Percentiles rank a stretch among this genome's conserved stretches.
phyloP scores from a whole-genome alignment of 2,329 filamentous ascomycete genomes.

The Aspergillus ruber region DNA sequence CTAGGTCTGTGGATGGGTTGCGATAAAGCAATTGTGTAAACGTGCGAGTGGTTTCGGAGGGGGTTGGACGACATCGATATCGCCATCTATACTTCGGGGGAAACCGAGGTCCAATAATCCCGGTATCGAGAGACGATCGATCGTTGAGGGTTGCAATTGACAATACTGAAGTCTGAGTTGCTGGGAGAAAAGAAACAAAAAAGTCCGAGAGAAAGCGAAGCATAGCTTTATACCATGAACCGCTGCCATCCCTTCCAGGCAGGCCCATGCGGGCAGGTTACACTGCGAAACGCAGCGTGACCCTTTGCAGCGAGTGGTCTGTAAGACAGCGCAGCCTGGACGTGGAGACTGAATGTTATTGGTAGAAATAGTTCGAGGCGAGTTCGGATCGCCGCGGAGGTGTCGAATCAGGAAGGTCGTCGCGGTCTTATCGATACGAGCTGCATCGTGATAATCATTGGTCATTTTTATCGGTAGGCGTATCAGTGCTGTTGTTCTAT shows the following conservation, averaged over 20 bases:
- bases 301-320: neutral
- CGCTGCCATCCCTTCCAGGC: neutral
- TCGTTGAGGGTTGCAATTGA: neutral
- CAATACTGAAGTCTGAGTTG: neutral
- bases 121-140: neutral
- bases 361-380: neutral
- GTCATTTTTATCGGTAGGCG: no score
- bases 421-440: neutral
- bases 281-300: neutral
- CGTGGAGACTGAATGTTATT: neutral
- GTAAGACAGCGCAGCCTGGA: neutral
- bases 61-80: constrained; percentile 24
- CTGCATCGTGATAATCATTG: no score
- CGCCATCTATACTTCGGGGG: constrained; percentile 23
- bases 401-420: constrained; percentile 1
- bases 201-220: neutral
- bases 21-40: constrained; percentile 27
- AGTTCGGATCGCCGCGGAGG: neutral
- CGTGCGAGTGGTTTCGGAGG: constrained; percentile 25
- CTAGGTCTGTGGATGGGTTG: constrained; percentile 25
- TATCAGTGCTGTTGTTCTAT: neutral
- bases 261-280: constrained; percentile 2
- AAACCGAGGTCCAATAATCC: neutral
- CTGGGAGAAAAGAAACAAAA: neutral
- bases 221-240: neutral